These are phyloP conservation scores for Claviceps sp. DNA, from an alignment of 2,329 filamentous ascomycete genomes.

Conservation along the genomic window DNA sequence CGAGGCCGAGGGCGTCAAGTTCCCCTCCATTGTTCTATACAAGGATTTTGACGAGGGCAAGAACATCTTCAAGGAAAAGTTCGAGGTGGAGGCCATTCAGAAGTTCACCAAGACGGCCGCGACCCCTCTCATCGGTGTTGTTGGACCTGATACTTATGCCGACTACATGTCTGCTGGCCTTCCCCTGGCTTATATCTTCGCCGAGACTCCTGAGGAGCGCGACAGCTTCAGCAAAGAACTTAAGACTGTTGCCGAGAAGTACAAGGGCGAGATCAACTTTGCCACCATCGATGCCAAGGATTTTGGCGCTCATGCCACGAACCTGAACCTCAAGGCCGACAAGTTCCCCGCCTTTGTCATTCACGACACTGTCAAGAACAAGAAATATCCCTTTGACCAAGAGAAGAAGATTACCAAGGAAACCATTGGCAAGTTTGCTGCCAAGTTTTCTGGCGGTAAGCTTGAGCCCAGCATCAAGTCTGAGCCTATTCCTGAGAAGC, in stretches of 20 bases:
- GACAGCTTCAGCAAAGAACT: conserved; percentile 61
- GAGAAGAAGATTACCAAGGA: conserved; percentile 61
- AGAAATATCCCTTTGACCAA: conserved; percentile 91
- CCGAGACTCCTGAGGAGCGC: conserved; percentile 83
- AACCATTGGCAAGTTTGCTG: conserved; percentile 67
- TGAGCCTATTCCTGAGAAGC: conserved; percentile 85
- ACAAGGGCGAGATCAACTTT: conserved; percentile 93
- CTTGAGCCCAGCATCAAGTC: conserved; percentile 96
- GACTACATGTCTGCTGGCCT: conserved; percentile 88
- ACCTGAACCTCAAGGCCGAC: conserved; percentile 92
- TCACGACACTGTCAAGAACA: conserved; percentile 88
- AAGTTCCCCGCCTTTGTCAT: conserved; percentile 97
- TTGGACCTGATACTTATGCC: conserved; percentile 92
- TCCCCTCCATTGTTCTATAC: conserved; percentile 84
- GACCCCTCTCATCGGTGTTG: conserved; percentile 85
- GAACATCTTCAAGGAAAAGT: conserved; percentile 63
- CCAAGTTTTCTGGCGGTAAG: conserved; percentile 76
- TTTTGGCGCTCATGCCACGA: conserved; percentile 87
- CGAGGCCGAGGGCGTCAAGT: conserved; percentile 78
- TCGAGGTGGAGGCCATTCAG: conserved; percentile 67
- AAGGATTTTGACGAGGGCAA: conserved; percentile 98
- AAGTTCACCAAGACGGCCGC: conserved; percentile 74
- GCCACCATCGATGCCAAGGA: conserved; percentile 91
- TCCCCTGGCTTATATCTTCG: conserved; percentile 94
- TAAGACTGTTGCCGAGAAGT: conserved; percentile 78